phyloP scores from a whole-genome alignment of 2,329 filamentous ascomycete species.

The Xylaria sp. region DNA sequence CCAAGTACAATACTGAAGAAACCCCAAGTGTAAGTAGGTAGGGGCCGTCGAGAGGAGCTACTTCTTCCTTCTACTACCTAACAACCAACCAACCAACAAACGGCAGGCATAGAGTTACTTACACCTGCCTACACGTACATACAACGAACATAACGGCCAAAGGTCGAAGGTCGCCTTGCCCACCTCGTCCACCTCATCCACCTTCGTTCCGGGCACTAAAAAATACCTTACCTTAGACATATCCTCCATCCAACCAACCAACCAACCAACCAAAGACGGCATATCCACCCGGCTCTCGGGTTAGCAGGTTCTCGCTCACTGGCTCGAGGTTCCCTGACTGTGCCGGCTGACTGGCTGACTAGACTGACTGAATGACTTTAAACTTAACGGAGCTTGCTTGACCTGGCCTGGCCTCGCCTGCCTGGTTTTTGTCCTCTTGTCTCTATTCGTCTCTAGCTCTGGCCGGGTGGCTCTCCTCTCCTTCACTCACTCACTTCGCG shows the following conservation, averaged over 20 bases:
- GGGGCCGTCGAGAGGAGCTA: too few relatives aligned
- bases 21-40: neutral
- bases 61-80: too few relatives aligned
- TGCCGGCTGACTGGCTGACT: too few relatives aligned
- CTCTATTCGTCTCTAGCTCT: too few relatives aligned
- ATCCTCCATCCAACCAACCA: neutral
- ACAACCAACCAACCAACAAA: neutral
- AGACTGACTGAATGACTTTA: too few relatives aligned
- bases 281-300: constrained; percentile 3
- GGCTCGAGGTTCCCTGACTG: too few relatives aligned
- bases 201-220: neutral
- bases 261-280: constrained; percentile 3
- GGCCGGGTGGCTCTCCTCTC: neutral
- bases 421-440: too few relatives aligned
- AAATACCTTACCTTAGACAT: neutral
- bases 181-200: neutral
- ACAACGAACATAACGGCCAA: constrained; percentile 5
- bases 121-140: too few relatives aligned
- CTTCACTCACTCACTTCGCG: neutral
- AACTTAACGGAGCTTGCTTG: too few relatives aligned
- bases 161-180: neutral
- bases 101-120: too few relatives aligned
- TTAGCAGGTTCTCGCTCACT: neutral
- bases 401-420: neutral
- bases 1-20: neutral